Percentiles rank a stretch among this genome's conserved stretches.
These are phyloP conservation scores for Agroathelia rolfsii DNA, from an alignment of 1,284 basidiomycete species.

Conservation along the genomic window DNA sequence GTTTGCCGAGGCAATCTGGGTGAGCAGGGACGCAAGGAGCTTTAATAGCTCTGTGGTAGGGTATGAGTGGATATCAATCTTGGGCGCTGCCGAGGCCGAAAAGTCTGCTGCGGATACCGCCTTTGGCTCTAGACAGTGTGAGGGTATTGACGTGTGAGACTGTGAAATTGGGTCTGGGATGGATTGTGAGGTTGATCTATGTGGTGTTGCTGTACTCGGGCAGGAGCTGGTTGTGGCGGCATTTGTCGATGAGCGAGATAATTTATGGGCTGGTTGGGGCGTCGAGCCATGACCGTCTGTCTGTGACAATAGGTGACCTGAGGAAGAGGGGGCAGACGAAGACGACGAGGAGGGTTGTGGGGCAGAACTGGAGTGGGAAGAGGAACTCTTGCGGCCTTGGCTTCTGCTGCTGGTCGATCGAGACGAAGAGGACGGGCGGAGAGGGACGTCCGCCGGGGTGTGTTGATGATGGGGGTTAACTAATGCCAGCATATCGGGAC, in stretches of 20 bases:
- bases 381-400: constrained; percentile 11
- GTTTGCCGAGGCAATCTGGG: constrained; percentile 89
- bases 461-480: constrained; percentile 18
- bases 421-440: constrained; percentile 12
- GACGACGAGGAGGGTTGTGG: constrained; percentile 12
- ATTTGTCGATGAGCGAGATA: too few relatives aligned
- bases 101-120: background rate
- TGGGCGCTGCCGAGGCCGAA: constrained; percentile 1
- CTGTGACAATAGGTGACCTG: background rate
- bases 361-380: constrained; percentile 16
- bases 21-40: constrained; percentile 82
- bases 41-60: constrained; percentile 67
- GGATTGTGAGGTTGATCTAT: constrained; percentile 5
- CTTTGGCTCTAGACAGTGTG: background rate
- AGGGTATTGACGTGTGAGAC: background rate
- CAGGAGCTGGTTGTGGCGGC: constrained; percentile 9
- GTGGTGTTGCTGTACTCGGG: constrained; percentile 9
- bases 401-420: constrained; percentile 13
- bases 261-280: too few relatives aligned
- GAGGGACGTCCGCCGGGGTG: constrained; percentile 14
- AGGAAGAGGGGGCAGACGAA: constrained; percentile 5
- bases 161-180: constrained; percentile 9
- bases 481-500: too few relatives aligned
- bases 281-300: background rate
- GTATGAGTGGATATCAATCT: constrained; percentile 56